Percentiles rank a stretch among this genome's conserved stretches.
phyloP scores from a whole-genome alignment of 2,329 filamentous ascomycete species.

The Paraphaeosphaeria minitans region DNA sequence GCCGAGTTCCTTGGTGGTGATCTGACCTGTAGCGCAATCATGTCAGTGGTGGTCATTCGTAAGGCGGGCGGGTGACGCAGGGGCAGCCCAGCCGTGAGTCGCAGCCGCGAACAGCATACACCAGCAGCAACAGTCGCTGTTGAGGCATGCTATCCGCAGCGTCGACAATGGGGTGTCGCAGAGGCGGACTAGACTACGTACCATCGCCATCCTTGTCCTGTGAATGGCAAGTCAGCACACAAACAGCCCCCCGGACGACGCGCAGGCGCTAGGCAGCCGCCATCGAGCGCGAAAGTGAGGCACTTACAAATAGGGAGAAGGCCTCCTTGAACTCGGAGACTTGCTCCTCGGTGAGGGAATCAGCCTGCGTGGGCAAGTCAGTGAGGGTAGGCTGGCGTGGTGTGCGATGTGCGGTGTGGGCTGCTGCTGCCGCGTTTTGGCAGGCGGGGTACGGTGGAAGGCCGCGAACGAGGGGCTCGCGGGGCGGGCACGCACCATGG shows the following conservation, averaged over 20 bases:
- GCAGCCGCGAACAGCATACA: neutral
- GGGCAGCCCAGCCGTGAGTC: slow-evolving; percentile 10
- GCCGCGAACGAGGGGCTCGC: slow-evolving; percentile 25
- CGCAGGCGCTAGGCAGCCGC: slow-evolving; percentile 33
- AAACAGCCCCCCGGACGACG: slow-evolving; percentile 11
- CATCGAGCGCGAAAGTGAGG: slow-evolving; percentile 10
- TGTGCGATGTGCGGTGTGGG: slow-evolving; percentile 14
- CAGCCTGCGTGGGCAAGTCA: slow-evolving; percentile 67
- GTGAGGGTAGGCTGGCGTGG: slow-evolving; percentile 15
- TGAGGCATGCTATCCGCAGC: neutral
- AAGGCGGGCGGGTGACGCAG: slow-evolving; percentile 16
- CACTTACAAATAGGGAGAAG: slow-evolving; percentile 98
- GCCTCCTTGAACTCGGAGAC: slow-evolving; percentile 99
- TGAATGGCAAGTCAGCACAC: slow-evolving; percentile 32
- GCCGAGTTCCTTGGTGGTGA: slow-evolving; percentile 67
- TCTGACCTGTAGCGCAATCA: slow-evolving; percentile 56
- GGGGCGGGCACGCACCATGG: slow-evolving; percentile 43
- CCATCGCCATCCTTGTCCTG: slow-evolving; percentile 66
- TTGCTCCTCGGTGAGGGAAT: slow-evolving; percentile 99
- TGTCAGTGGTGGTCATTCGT: slow-evolving; percentile 27
- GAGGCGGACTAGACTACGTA: slow-evolving; percentile 40
- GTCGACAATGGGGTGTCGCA: neutral
- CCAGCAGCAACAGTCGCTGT: neutral
- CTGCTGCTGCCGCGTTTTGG: slow-evolving; percentile 34
- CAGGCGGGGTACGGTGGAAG: slow-evolving; percentile 43